Base-by-base conservation (phyloP, 2,329 filamentous ascomycete genomes). In the Eurotiales sp. region DNA sequence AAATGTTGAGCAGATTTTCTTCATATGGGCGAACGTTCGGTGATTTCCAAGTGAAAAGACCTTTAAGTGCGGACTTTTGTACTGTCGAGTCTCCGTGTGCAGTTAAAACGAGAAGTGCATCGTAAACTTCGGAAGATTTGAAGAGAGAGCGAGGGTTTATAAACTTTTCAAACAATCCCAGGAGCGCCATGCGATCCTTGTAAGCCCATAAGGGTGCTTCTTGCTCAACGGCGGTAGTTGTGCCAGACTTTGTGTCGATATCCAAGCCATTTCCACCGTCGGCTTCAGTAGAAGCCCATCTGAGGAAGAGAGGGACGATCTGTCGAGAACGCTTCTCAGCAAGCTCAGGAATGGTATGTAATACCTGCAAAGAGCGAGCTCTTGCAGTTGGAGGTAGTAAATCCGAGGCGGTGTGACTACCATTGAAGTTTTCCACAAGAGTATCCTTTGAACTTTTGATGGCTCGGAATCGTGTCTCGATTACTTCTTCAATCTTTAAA, bases 1-100 rank as follows among this genome's bases (percentile, higher is more conserved):
- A 80, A 2, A 99, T 77, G 60, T 90, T 91, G 55, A 90, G 80
- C 21, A 99, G 72, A 59, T 91, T 89, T 59, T 96, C 90, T 61
- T 90, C 83, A 63, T 97, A 96, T 0, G 84, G 79, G 54, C 79
- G 80, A 45, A 99, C 77, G 8, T 80, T 83, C 2, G 85, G 78
- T 52, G 87, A 82, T 67, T 96, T 97, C 92, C 93, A 99, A 0
- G 90, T 83, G 47, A 96, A 77, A 7, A 99, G 81, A 8, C 87
- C 88, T 66, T 90, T 91, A 30, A 99, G 77, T 0, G 90, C 85
- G 41, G 86, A 82, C 58, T 87, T 92, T 67, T 99, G 93, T 14
- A 96, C 82, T 58, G 96, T 92, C 3, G 85, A 79, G 64, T 99
- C 93, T 61, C 93, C 93, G 64, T 96, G 96, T 39, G 85, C 82